Percentiles rank a stretch among this genome's conserved stretches.
These are phyloP conservation scores for Teratosphaeria pseudoeucalypti DNA, from an alignment of 2,329 filamentous ascomycete genomes.

Conservation along the genomic window DNA sequence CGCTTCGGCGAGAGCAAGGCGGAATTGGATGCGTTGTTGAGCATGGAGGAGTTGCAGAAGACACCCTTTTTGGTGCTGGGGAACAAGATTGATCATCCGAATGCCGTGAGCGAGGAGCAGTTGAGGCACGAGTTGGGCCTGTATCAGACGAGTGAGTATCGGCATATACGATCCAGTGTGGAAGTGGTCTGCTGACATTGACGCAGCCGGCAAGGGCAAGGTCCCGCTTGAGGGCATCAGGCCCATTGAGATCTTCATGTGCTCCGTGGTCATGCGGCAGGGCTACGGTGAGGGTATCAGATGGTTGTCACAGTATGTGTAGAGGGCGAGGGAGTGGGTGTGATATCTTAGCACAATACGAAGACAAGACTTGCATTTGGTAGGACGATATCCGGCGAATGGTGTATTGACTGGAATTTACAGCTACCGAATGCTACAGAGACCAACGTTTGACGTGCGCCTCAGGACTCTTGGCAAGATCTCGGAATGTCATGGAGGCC, in stretches of 20 bases:
- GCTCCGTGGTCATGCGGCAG: constrained; percentile 96
- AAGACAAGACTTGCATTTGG: neutral
- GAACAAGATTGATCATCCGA: constrained; percentile 99
- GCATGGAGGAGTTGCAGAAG: constrained; percentile 94
- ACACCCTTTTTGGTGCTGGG: constrained; percentile 93
- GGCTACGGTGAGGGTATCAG: constrained; percentile 81
- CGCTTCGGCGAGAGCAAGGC: constrained; percentile 90
- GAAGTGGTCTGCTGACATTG: constrained; percentile 1
- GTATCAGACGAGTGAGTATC: constrained; percentile 67
- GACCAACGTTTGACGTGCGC: neutral
- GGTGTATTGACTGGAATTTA: neutral
- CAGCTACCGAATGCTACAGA: neutral
- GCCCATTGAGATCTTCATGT: constrained; percentile 98
- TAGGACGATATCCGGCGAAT: neutral
- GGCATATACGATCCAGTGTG: neutral
- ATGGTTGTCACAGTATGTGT: constrained; percentile 86
- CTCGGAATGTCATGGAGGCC: no score
- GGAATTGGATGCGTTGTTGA: constrained; percentile 83
- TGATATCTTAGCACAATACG: neutral
- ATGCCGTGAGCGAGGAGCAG: constrained; percentile 91
- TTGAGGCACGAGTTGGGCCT: constrained; percentile 82
- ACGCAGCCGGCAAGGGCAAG: constrained; percentile 68
- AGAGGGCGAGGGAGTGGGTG: constrained; percentile 21
- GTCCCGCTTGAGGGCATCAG: constrained; percentile 83
- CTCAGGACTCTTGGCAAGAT: no score